Conservation (phyloP, 305 asterid species). For the Withania somnifera region DNA sequence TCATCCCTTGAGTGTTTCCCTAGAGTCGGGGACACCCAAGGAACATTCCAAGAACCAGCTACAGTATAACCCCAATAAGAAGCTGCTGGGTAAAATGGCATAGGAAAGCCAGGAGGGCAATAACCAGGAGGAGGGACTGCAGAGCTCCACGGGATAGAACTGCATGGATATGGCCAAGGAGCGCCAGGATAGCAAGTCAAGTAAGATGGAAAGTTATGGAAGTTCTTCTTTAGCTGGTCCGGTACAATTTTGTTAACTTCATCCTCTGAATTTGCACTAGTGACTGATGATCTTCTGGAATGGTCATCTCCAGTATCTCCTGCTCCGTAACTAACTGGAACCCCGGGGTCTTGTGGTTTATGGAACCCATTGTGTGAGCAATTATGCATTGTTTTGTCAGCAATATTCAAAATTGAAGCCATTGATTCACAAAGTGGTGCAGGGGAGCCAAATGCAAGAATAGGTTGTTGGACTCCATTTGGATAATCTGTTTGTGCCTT, state of each 20-base stretch:
- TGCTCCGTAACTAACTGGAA: slow-evolving; percentile 15
- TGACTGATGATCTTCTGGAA: slow-evolving; percentile 27
- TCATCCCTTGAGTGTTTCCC: slow-evolving; percentile 89
- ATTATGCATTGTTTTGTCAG: slow-evolving; percentile 25
- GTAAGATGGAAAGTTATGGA: slow-evolving; percentile 38
- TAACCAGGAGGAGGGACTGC: slow-evolving; percentile 27
- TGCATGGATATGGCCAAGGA: slow-evolving; percentile 71
- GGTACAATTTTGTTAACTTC: slow-evolving; percentile 18
- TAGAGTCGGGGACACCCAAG: slow-evolving; percentile 44
- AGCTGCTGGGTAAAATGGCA: slow-evolving; percentile 37
- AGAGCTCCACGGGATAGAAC: slow-evolving; percentile 40
- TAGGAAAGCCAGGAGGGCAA: slow-evolving; percentile 41
- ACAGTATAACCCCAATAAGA: slow-evolving; percentile 36
- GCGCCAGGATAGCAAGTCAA: slow-evolving; percentile 45
- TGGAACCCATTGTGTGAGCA: slow-evolving; percentile 26
- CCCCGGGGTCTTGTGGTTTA: slow-evolving; percentile 26
- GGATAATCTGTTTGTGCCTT: slow-evolving; percentile 29
- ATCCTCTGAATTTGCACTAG: slow-evolving; percentile 31
- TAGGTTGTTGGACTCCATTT: slow-evolving; percentile 32
- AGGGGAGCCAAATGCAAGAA: slow-evolving; percentile 55
- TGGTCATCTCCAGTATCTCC: slow-evolving; percentile 35
- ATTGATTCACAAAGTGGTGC: slow-evolving; percentile 72
- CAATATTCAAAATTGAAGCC: slow-evolving; percentile 48
- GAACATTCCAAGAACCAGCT: slow-evolving; percentile 39
- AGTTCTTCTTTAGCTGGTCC: slow-evolving; percentile 22